A percentile compares a stretch with the other conserved stretches of the same genome.
Evolutionary conservation across 805 yeast genomes (phyloP).

Genomic region (Scheffersomyces amazonensis): DNA sequence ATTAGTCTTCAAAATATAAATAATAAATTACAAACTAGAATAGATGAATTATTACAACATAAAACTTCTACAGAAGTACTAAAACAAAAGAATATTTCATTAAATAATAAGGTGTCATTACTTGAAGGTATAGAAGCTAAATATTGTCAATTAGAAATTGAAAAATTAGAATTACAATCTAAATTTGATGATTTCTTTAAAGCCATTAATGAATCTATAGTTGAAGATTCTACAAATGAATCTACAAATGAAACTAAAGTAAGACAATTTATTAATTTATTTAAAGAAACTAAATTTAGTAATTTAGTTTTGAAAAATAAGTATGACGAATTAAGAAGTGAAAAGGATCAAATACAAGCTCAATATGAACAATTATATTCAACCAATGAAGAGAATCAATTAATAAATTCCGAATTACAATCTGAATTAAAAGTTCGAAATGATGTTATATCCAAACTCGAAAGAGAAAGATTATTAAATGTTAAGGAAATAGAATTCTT

Average conservation of each 20-base stretch:
- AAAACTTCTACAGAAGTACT: slow-evolving; percentile 50
- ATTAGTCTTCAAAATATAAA: slow-evolving; percentile 44
- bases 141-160: slow-evolving; percentile 47
- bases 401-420: slow-evolving; percentile 6
- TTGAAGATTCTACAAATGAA: slow-evolving; percentile 4
- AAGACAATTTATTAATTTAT: slow-evolving; percentile 36
- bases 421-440: slow-evolving; percentile 11
- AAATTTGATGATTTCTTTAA: slow-evolving; percentile 48
- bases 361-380: slow-evolving; percentile 8
- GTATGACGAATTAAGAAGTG: slow-evolving; percentile 17
- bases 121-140: slow-evolving; percentile 44
- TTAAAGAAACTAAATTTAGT: slow-evolving; percentile 29
- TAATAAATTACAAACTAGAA: slow-evolving; percentile 50
- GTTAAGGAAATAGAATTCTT: slow-evolving; percentile 57
- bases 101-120: slow-evolving; percentile 35
- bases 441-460: slow-evolving; percentile 32
- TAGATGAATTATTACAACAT: slow-evolving; percentile 48
- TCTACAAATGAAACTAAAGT: slow-evolving; percentile 19
- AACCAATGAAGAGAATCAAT: slow-evolving; percentile 9
- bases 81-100: slow-evolving; percentile 50
- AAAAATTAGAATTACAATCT: slow-evolving; percentile 45
- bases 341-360: slow-evolving; percentile 15
- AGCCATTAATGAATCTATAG: slow-evolving; percentile 31
- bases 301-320: slow-evolving; percentile 37
- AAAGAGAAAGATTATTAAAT: slow-evolving; percentile 52